Percentiles rank a stretch among this genome's conserved stretches.
These are phyloP conservation scores for Candida pini DNA, from an alignment of 805 yeast genomes.

Conservation along the genomic window DNA sequence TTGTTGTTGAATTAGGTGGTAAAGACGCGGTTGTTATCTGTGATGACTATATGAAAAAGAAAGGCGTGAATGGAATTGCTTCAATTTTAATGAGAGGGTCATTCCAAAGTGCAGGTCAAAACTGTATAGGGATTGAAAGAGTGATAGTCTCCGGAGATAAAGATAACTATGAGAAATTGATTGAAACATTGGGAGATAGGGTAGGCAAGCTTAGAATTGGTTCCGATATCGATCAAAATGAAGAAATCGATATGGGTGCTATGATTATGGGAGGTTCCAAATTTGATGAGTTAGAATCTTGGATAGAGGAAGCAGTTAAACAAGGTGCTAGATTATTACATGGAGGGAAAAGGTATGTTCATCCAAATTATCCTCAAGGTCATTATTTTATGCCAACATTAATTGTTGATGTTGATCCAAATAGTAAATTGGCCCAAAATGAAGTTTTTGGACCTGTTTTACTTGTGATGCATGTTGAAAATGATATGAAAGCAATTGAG, in stretches of 20 bases:
- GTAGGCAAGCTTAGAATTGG: constrained; percentile 69
- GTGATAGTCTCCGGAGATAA: constrained; percentile 66
- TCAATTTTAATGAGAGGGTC: constrained; percentile 91
- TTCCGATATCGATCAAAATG: constrained; percentile 85
- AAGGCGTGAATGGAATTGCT: constrained; percentile 45
- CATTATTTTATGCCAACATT: constrained; percentile 91
- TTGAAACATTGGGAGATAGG: constrained; percentile 49
- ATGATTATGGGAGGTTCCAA: constrained; percentile 72
- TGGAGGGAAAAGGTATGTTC: constrained; percentile 79
- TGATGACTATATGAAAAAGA: constrained; percentile 62
- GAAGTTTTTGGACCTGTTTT: constrained; percentile 95
- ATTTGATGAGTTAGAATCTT: constrained; percentile 58
- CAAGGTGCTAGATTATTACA: constrained; percentile 74
- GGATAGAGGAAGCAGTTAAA: constrained; percentile 67
- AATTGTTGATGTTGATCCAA: constrained; percentile 70
- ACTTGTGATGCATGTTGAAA: constrained; percentile 67
- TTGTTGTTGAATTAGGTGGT: constrained; percentile 95
- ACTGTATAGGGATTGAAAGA: constrained; percentile 95
- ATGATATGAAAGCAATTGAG: constrained; percentile 60
- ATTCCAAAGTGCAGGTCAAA: constrained; percentile 96
- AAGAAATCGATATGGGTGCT: constrained; percentile 95
- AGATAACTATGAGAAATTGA: constrained; percentile 59
- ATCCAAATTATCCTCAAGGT: constrained; percentile 94
- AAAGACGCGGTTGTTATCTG: constrained; percentile 87
- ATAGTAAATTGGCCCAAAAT: constrained; percentile 75